A percentile compares a stretch with the other conserved stretches of the same genome.
phyloP scores from a whole-genome alignment of 345 rosid species.

The Psidium friedrichsthalianum region DNA sequence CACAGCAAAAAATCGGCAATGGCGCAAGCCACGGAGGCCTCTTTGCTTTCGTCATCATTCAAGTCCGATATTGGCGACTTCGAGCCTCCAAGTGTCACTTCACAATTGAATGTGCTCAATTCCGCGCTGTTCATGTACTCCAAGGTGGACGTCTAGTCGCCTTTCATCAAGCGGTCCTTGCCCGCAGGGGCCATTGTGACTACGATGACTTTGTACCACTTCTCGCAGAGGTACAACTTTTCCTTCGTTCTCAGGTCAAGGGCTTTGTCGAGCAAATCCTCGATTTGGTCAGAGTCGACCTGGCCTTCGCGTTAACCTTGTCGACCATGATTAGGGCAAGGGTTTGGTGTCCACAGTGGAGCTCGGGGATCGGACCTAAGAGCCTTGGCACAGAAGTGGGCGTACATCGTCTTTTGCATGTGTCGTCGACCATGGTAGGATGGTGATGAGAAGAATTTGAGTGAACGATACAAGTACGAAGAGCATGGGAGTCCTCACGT shows the following conservation, averaged over 20 bases:
- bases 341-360: neutral
- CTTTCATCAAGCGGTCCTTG: neutral
- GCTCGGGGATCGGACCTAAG: constrained; percentile 7
- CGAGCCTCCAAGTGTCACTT: neutral
- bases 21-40: neutral
- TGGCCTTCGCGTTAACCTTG: constrained; percentile 7
- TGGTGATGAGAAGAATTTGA: neutral
- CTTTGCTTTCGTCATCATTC: neutral
- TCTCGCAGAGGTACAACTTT: neutral
- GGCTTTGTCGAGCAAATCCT: neutral
- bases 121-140: neutral
- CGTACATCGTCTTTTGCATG: constrained; percentile 7
- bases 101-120: neutral
- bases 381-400: constrained; percentile 2
- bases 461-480: neutral
- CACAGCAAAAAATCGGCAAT: neutral
- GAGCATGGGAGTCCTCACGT: neutral
- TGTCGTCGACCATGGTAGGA: neutral
- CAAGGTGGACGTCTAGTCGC: neutral
- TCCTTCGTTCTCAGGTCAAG: neutral
- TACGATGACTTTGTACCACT: neutral
- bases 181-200: neutral
- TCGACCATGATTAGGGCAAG: neutral
- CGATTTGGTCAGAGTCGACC: constrained; percentile 1
- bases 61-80: neutral